These are phyloP conservation scores for Mollisia scopiformis DNA, from an alignment of 2,329 filamentous ascomycete species.

Conservation along the genomic window DNA sequence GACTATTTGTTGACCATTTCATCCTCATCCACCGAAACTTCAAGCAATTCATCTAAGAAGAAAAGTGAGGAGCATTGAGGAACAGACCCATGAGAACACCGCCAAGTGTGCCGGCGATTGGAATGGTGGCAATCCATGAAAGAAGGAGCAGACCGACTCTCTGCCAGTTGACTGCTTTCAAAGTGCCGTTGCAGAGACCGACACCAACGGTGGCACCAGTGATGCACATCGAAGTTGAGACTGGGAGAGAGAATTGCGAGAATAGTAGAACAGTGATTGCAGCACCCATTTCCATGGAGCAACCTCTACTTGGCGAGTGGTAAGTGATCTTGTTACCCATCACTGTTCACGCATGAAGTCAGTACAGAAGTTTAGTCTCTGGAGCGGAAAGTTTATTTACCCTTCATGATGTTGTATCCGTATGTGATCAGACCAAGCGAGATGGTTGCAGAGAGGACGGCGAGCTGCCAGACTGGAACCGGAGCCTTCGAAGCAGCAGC, in stretches of 20 bases:
- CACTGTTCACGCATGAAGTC: constrained; percentile 36
- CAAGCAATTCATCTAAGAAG: neutral
- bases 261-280: constrained; percentile 77
- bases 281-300: constrained; percentile 80
- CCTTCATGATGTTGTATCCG: constrained; percentile 85
- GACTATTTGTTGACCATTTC: too few relatives aligned
- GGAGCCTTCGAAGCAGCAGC: constrained; percentile 63
- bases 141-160: constrained; percentile 69
- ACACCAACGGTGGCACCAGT: constrained; percentile 80
- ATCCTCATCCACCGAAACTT: too few relatives aligned
- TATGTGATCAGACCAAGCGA: constrained; percentile 73
- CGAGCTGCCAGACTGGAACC: constrained; percentile 78
- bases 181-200: constrained; percentile 73
- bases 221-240: constrained; percentile 80
- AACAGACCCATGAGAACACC: constrained; percentile 48
- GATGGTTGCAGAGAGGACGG: constrained; percentile 65
- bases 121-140: constrained; percentile 69
- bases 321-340: too few relatives aligned
- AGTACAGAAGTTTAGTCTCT: constrained; percentile 1
- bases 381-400: constrained; percentile 42
- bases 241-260: constrained; percentile 74
- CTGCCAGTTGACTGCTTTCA: constrained; percentile 77
- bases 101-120: constrained; percentile 31
- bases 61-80: constrained; percentile 55
- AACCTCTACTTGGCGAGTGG: constrained; percentile 41